Evolutionary conservation across 306 rosid genomes (phyloP).

Genomic region (Gleditsia sinensis): DNA sequence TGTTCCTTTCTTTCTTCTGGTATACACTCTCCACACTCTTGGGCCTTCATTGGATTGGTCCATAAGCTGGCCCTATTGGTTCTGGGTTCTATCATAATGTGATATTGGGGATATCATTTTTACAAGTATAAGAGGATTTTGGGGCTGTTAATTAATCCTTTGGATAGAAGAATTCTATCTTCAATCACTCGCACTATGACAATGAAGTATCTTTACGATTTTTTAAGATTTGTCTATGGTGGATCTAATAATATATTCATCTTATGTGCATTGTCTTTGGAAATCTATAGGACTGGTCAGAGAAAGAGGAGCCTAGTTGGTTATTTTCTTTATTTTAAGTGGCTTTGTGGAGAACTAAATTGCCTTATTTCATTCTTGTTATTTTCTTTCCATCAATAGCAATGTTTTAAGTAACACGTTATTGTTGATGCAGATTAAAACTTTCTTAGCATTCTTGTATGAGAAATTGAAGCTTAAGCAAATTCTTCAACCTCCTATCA

Average conservation of each 20-base stretch:
- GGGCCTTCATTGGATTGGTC: too few species aligned
- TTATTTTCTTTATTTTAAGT: neutral
- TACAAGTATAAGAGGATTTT: neutral
- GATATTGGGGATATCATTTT: neutral
- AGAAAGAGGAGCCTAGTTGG: neutral
- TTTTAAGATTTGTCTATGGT: neutral
- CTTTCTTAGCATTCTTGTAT: conserved; percentile 40
- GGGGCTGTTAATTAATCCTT: neutral
- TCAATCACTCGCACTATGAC: neutral
- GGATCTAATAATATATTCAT: neutral
- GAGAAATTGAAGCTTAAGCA: conserved; percentile 92
- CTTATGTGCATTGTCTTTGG: neutral
- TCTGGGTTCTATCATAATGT: too few species aligned
- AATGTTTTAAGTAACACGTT: conserved; percentile 18
- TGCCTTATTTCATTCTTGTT: neutral
- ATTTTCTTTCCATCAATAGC: neutral
- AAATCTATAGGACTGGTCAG: neutral
- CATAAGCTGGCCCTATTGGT: too few species aligned
- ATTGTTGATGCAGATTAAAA: conserved; percentile 61
- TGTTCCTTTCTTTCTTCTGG: too few species aligned
- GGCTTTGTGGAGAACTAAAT: neutral
- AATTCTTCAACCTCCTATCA: conserved; percentile 92
- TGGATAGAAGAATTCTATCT: neutral
- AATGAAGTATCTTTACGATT: neutral
- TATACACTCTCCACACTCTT: too few species aligned